Percentiles rank a stretch among this genome's conserved stretches.
phyloP scores from a whole-genome alignment of 106 monocot genomes.

The Gastrodia elata region DNA sequence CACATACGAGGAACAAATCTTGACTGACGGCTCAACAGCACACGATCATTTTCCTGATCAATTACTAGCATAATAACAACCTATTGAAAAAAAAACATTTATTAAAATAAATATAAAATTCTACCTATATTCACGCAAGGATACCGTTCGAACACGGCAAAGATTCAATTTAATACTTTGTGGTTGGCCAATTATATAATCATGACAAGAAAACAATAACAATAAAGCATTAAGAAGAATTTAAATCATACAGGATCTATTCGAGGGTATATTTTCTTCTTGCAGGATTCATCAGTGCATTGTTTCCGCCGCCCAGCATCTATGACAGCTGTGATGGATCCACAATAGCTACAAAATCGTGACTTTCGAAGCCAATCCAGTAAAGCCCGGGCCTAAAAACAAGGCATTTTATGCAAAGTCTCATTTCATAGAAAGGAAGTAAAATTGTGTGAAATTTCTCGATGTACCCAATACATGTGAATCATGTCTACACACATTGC shows the following conservation, averaged over 20 bases:
- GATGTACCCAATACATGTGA: background rate
- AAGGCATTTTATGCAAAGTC: background rate
- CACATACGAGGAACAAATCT: slow-evolving; percentile 97
- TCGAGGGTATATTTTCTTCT: slow-evolving; percentile 75
- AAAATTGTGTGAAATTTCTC: background rate
- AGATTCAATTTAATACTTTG: background rate
- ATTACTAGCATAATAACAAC: slow-evolving; percentile 98
- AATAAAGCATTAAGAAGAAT: background rate
- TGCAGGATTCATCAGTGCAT: slow-evolving; percentile 77
- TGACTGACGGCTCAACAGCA: slow-evolving; percentile 81
- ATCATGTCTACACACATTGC: too few species aligned
- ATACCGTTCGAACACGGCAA: background rate
- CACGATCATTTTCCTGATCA: slow-evolving; percentile 82
- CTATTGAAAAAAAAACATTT: slow-evolving; percentile 22
- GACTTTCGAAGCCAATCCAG: slow-evolving; percentile 73
- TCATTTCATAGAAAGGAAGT: background rate
- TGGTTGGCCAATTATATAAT: background rate
- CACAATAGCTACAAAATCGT: slow-evolving; percentile 78
- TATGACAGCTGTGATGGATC: slow-evolving; percentile 32
- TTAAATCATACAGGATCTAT: slow-evolving; percentile 66
- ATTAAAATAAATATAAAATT: background rate
- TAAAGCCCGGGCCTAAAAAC: slow-evolving; percentile 59
- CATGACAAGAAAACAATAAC: background rate
- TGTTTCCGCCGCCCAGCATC: slow-evolving; percentile 77
- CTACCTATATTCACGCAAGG: background rate